Base-by-base conservation (phyloP, 2,329 filamentous ascomycete genomes). In the Acrodontium crateriforme region DNA sequence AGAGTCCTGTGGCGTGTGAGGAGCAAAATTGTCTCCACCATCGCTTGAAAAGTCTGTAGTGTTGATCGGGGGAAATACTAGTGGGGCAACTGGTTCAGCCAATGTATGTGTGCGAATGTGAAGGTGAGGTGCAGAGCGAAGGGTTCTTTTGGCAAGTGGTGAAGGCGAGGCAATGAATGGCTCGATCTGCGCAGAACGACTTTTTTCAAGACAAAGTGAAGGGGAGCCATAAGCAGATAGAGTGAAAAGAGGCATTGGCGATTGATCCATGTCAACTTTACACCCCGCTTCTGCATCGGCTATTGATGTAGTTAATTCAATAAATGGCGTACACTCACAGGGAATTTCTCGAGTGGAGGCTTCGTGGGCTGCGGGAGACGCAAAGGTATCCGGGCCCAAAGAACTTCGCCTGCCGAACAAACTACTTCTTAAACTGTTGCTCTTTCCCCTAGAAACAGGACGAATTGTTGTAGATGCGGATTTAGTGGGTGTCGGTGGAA, bases 401-500 rank as follows among this genome's bases (percentile, higher is more conserved):
- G 60, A 62, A 9, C 56, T 53, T 22, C 60, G 53, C 17, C 60
- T 55, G 17, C 56, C 58, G 36, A 66, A 64, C 9, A 64, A 52
- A 40, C 58, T 63, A 42, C 62, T 63, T 30, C 62, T 52, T 35
- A 66, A 37, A 42, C 62, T 65, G 49, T 60, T 65, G 34, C 61
- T 58, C 50, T 63, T 65, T 30, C 62, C 58, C 45, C 62, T 64
- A 14, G 59, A 62, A 23, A 56, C 55, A 29, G 59, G 50, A 29
- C 49, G 35, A 14, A 35, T 30, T 6, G 37, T 51, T 29, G 38
- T 39, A 40, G 72, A 71, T 19, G 52, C 54, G 40, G 72, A 72
- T 54, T 93, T 95, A 0, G 89, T 95, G 1, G 89, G 89, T 2
- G 89, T 98, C 1, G 87, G 85, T n/a, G 87, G 85, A 32, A 87